Evolutionary conservation across 306 rosid genomes (phyloP).

Genomic region (Sindora glabra): DNA sequence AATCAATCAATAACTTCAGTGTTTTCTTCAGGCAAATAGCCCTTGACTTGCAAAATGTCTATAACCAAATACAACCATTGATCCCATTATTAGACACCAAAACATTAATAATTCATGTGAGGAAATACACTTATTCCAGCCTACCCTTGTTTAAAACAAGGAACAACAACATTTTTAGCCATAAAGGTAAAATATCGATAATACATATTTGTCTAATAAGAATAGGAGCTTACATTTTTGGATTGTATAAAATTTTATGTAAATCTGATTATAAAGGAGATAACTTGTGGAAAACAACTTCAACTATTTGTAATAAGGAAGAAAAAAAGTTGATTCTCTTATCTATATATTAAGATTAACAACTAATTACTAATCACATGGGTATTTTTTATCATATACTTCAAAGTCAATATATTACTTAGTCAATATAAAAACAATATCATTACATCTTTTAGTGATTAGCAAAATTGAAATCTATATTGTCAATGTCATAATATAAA

Average conservation of each 20-base stretch:
- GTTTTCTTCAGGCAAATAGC: no score
- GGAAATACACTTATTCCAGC: no score
- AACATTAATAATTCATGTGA: no score
- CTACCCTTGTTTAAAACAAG: no score
- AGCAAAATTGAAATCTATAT: background rate
- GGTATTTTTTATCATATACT: background rate
- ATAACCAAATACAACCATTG: no score
- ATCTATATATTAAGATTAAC: conserved; percentile 2
- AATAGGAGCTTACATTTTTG: conserved; percentile 61
- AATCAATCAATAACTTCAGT: no score
- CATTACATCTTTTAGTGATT: conserved; percentile 4
- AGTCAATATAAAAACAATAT: background rate
- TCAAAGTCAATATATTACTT: background rate
- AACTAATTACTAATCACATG: conserved; percentile 1
- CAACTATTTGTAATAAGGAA: conserved; percentile 60
- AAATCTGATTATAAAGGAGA: conserved; percentile 80
- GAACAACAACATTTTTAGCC: no score
- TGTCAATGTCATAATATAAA: no score
- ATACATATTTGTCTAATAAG: conserved; percentile 8
- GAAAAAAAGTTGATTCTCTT: conserved; percentile 14
- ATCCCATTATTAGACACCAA: no score
- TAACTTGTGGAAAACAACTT: conserved; percentile 97
- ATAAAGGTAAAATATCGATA: no score
- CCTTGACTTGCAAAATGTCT: no score
- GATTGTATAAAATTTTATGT: conserved; percentile 81